Conservation (phyloP, 148 eudicot species). For the Fallopia convolvulus region DNA sequence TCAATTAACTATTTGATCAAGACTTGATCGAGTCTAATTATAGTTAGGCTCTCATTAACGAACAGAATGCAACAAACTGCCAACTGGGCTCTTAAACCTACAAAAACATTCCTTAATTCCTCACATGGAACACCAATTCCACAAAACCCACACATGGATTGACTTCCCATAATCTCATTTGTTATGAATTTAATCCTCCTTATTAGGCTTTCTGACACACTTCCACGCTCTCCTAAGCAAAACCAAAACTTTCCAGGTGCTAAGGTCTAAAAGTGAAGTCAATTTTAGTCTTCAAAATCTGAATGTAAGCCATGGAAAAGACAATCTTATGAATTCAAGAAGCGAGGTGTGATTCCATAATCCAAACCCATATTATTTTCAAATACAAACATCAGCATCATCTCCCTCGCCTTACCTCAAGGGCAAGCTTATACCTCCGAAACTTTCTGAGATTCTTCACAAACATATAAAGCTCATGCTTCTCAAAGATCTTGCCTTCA, state of each 20-base stretch:
- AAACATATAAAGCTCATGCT: constrained; percentile 71
- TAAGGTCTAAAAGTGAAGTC: neutral
- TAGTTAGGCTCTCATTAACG: neutral
- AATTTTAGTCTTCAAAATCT: neutral
- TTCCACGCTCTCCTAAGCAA: neutral
- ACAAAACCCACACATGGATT: neutral
- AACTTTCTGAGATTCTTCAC: constrained; percentile 69
- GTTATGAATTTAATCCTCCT: too few relatives aligned
- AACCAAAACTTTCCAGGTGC: neutral
- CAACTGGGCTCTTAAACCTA: neutral
- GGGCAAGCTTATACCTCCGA: constrained; percentile 48
- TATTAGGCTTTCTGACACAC: neutral
- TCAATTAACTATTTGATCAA: neutral
- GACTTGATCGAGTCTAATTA: neutral
- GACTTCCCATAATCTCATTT: too few relatives aligned
- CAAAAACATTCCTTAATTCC: neutral
- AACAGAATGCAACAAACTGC: neutral
- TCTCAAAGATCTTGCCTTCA: constrained; percentile 49
- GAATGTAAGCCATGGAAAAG: neutral
- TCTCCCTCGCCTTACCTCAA: constrained; percentile 42
- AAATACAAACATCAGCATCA: neutral
- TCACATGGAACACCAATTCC: neutral
- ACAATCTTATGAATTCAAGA: neutral
- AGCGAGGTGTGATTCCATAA: neutral
- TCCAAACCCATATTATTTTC: neutral